Conservation (phyloP, 805 yeast species). For the Nakazawaea wickerhamii region DNA sequence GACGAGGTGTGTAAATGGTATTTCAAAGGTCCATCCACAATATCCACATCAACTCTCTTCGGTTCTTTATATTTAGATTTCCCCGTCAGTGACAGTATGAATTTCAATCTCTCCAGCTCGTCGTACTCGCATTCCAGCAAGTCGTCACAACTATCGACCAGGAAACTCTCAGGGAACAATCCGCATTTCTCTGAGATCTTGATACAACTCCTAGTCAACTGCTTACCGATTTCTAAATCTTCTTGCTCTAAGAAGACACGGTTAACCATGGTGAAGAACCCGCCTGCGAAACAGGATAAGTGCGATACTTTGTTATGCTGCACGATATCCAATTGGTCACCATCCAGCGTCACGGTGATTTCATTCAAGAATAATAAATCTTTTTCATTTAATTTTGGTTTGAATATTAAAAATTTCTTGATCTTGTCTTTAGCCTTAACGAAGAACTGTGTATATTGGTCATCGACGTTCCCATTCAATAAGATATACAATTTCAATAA, state of each 20-base stretch:
- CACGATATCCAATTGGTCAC: constrained; percentile 14
- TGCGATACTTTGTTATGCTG: constrained; percentile 33
- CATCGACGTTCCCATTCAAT: constrained; percentile 31
- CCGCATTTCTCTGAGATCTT: constrained; percentile 34
- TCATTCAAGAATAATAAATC: constrained; percentile 16
- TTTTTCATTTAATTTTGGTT: constrained; percentile 38
- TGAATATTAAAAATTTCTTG: constrained; percentile 34
- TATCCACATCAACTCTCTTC: not conserved
- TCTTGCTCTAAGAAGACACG: constrained; percentile 30
- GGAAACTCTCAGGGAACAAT: constrained; percentile 39
- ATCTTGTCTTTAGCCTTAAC: constrained; percentile 31
- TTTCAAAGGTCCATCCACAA: not conserved
- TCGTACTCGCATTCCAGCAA: constrained; percentile 20
- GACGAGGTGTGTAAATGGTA: constrained; percentile 4
- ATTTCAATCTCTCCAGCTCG: constrained; percentile 11
- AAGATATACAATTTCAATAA: constrained; percentile 42
- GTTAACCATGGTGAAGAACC: constrained; percentile 46
- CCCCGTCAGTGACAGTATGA: constrained; percentile 4
- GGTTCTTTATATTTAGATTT: not conserved
- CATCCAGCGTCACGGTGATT: constrained; percentile 20
- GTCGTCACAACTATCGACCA: constrained; percentile 23
- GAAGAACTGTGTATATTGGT: constrained; percentile 29
- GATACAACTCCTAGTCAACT: constrained; percentile 45
- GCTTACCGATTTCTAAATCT: constrained; percentile 35
- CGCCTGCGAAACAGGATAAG: constrained; percentile 48